Evolutionary conservation across 306 rosid genomes (phyloP).

Genomic region (Casuarina cunninghamiana): DNA sequence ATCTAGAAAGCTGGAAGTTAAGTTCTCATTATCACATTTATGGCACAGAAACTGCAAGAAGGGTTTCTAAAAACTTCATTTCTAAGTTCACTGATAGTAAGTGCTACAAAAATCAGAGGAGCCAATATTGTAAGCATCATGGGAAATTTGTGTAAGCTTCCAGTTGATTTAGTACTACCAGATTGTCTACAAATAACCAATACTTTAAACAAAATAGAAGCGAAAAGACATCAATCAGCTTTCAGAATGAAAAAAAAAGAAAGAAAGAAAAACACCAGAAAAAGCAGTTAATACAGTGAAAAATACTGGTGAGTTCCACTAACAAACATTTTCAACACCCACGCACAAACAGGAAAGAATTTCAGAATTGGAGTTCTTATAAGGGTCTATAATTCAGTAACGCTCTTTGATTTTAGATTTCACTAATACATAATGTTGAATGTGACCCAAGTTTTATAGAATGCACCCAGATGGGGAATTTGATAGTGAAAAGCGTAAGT

Average conservation of each 20-base stretch:
- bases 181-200: background rate
- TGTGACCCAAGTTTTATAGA: background rate
- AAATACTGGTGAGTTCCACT: background rate
- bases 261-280: no score
- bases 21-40: background rate
- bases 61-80: background rate
- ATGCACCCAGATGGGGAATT: background rate
- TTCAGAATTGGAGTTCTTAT: background rate
- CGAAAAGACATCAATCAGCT: no score
- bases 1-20: background rate
- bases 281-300: background rate
- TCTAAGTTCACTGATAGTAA: background rate
- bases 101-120: background rate
- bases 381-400: background rate
- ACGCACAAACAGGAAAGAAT: background rate
- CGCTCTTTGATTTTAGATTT: background rate
- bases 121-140: background rate
- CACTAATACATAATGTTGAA: background rate
- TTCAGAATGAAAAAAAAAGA: background rate
- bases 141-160: background rate
- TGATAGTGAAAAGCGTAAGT: background rate
- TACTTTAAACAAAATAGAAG: background rate
- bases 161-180: background rate
- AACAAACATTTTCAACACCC: background rate
- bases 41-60: background rate